Evolutionary conservation across 768 basidiomycete genomes (phyloP), one percentile per base, ranked within the genome.

Genomic region (Leucocoprinus leucothites): DNA sequence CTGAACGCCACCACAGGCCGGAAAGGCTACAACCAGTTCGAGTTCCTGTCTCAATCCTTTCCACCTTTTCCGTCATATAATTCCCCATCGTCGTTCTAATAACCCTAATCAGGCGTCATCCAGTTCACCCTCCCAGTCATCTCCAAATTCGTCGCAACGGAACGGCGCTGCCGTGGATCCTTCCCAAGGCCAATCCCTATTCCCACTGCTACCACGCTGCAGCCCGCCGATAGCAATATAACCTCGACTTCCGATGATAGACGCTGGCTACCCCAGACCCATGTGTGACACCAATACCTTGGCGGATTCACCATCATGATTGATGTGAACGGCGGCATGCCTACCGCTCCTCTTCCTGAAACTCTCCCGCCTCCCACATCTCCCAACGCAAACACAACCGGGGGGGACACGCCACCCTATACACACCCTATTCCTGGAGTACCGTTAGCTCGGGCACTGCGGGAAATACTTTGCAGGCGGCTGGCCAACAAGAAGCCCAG

Each of bases 21-120:
- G 11, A 31, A 5, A 31, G 31, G 11, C 31, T 31, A 31, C 31
- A 5, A 18, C 22, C 40, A 45, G 63, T 35, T 18, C 28, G 26
- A 45, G 46, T 55, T n/a, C 54, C 34, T 25, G 45, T 9, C 38
- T 38, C 16, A 38, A 38, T 36, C 56, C 65, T 11, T 59, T 62
- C 46, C 55, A 60, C 19, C 58, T 63, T 38, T 63, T 58, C 53
- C 61, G 63, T 24, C 61, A 63, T 48, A 53, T 61, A 24, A 50
- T 59, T 18, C 48, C 54, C 54, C 35, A 13, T 38, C 46, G 47
- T 42, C 48, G 19, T 42, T 34, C 36, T 28, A 14, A 50, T 40
- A 36, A 50, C 16, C 22, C 9, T 26, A 51, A 56, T 43, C 34
- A 48, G 44, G 21, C 58, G 34, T 13, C 58, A 44, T 38, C 21